Base-by-base conservation (phyloP, 139 green algal genomes). In the Auxenochlorella protothecoides region DNA sequence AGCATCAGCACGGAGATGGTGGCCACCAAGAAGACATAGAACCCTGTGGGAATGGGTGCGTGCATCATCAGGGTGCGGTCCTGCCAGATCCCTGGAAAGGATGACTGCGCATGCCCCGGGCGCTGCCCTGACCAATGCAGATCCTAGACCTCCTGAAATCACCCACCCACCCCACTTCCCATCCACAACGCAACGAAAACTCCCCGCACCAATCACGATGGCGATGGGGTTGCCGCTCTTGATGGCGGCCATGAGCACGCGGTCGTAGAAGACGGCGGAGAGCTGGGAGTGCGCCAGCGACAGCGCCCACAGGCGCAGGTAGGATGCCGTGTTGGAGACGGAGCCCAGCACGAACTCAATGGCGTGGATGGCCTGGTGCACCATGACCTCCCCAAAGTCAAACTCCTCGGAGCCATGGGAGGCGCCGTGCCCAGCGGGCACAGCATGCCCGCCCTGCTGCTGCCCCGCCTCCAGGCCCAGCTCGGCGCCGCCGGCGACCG, bases 331-430 rank as follows among this genome's bases (percentile, higher is more conserved):
- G 88, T 99, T 99, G 74, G 87, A 96, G n/a, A 99, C 90, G 16
- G 94, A 93, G 5, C 94, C 94, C 76, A 99, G 87, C 70, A 98
- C 94, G 80, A 99, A 99, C 86, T 99, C 94, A 55, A 99, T 98
- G 12, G 94, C 97, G 86, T 99, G 94, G 79, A 98, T 96, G 83
- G 92, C 92, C 84, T 97, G 90, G 78, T 97, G 92, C 73, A 97
- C 92, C 70, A 93, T 79, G 57, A 93, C 73, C 72, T 97, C 90
- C 0, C 82, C 73, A 77, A 95, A 96, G 5, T 96, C 87, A 79
- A 99, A 99, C 51, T 96, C 89, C 69, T 93, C 92, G 57, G 27
- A 44, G 57, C 88, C 85, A 63, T 91, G 72, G 4, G 68, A 61
- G 80, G 63, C 44, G 73, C 68, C 63, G n/a, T 71, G 60, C 5